phyloP scores from a whole-genome alignment of 768 basidiomycete genomes.

The Exidia glandulosa region DNA sequence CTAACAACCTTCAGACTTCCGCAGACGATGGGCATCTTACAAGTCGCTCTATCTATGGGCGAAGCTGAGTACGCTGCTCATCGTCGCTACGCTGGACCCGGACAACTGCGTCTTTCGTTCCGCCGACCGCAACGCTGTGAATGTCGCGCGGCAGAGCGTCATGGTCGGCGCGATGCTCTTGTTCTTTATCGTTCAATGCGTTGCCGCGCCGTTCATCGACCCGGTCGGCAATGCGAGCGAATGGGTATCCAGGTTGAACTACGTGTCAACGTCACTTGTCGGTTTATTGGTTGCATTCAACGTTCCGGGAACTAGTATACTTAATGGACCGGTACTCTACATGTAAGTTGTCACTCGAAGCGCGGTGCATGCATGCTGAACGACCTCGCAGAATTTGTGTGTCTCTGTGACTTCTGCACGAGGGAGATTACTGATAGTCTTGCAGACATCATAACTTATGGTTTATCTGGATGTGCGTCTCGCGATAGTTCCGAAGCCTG shows the following conservation, averaged over 20 bases:
- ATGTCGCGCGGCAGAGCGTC: slow-evolving; percentile 48
- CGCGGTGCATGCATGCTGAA: neutral
- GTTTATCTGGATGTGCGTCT: slow-evolving; percentile 48
- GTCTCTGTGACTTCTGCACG: neutral
- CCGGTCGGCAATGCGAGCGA: slow-evolving; percentile 67
- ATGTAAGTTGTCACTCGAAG: slow-evolving; percentile 29
- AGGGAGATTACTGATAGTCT: neutral
- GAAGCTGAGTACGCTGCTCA: slow-evolving; percentile 55
- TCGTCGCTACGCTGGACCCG: slow-evolving; percentile 54
- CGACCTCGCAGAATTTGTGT: neutral
- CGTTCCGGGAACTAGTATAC: slow-evolving; percentile 36
- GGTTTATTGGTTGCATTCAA: slow-evolving; percentile 53
- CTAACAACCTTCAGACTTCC: slow-evolving; percentile 38
- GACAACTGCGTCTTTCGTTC: slow-evolving; percentile 65
- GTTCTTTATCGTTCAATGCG: slow-evolving; percentile 54
- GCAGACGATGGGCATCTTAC: slow-evolving; percentile 58
- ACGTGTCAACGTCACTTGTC: slow-evolving; percentile 50
- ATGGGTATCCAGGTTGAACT: slow-evolving; percentile 62
- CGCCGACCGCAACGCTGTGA: slow-evolving; percentile 36
- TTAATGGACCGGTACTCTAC: slow-evolving; percentile 57
- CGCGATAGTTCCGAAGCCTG: neutral
- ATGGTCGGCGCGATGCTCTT: slow-evolving; percentile 44
- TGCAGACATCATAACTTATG: slow-evolving; percentile 49
- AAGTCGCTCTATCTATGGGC: slow-evolving; percentile 55
- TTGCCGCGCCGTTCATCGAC: slow-evolving; percentile 52